These are phyloP conservation scores for Salix exigua DNA, from an alignment of 345 rosid genomes.

Conservation along the genomic window DNA sequence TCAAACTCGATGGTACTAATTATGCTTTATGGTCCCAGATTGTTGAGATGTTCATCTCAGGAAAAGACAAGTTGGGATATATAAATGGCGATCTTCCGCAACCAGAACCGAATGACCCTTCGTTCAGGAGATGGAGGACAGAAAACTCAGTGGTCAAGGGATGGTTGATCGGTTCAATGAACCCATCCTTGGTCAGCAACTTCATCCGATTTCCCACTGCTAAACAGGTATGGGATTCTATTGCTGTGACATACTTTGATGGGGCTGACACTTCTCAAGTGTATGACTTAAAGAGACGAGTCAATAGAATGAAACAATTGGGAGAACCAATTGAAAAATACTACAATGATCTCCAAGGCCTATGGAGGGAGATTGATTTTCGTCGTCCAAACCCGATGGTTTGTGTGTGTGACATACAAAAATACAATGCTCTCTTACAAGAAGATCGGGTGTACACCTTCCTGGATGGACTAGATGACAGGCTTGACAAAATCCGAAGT, in stretches of 20 bases:
- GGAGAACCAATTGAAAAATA: neutral
- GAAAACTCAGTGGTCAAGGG: neutral
- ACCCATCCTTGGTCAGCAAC: neutral
- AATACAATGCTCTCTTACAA: no score
- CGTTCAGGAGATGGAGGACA: neutral
- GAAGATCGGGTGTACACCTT: no score
- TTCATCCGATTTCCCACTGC: neutral
- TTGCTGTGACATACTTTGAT: neutral
- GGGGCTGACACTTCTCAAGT: neutral
- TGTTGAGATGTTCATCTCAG: no score
- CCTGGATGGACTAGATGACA: no score
- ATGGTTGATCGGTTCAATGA: neutral
- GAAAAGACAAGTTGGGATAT: no score
- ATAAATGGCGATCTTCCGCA: no score
- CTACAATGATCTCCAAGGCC: neutral
- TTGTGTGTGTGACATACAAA: no score
- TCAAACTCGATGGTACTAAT: neutral
- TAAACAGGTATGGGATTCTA: neutral
- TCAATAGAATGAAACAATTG: neutral
- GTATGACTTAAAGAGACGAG: neutral
- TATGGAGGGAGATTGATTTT: neutral
- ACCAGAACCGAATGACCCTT: neutral
- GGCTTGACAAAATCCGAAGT: no score
- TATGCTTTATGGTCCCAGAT: neutral
- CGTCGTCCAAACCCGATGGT: no score